Base-by-base conservation (phyloP, 495 filamentous ascomycete genomes). In the Coniosporium apollinis region DNA sequence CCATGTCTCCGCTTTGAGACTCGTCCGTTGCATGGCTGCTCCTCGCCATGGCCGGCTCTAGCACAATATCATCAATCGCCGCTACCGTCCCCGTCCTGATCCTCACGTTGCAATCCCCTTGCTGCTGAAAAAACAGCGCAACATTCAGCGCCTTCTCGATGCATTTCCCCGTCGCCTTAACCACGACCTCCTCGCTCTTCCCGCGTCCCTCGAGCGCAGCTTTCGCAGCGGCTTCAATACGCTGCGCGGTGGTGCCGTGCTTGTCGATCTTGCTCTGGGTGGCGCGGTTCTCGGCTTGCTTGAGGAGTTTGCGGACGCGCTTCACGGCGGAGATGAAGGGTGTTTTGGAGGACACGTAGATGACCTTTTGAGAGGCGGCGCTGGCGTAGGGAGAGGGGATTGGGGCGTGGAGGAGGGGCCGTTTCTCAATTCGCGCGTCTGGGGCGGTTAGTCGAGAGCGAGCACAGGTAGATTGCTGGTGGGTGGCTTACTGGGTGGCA, bases 271-370 rank as follows among this genome's bases (percentile, higher is more conserved):
- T 59, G 19, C 53, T 53, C 25, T 44, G 45, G 6, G 62, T 65
- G 5, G 59, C 56, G 38, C 80, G 70, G 33, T 73, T 67, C 32
- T 79, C 70, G 14, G 74, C 68, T 4, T 74, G 65, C 2, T 44
- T 47, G 10, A 94, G 74, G 9, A 80, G 65, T 36, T 76, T 76
- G 33, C 77, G 72, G 18, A 83, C 72, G 42, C 85, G 82, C 56
- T 82, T 82, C 11, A 93, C 66, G 9, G 74, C 69, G n/a, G 75
- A 70, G 56, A 91, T 75, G 63, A 92, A 83, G 9, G 81, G 79
- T 0, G 84, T 74, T 2, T 55, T 58, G 30, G 71, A 54, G 7
- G 77, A 76, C n/a, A 94, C 61, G 59, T 93, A 93, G 63, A 97
- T 64, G 43, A 73, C 55, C 54, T 81, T 82, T 10, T 62, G 64